Percentiles rank a stretch among this genome's conserved stretches.
Conservation (phyloP, 176 grass and related monocot species). For the Pontederia paniculata region DNA sequence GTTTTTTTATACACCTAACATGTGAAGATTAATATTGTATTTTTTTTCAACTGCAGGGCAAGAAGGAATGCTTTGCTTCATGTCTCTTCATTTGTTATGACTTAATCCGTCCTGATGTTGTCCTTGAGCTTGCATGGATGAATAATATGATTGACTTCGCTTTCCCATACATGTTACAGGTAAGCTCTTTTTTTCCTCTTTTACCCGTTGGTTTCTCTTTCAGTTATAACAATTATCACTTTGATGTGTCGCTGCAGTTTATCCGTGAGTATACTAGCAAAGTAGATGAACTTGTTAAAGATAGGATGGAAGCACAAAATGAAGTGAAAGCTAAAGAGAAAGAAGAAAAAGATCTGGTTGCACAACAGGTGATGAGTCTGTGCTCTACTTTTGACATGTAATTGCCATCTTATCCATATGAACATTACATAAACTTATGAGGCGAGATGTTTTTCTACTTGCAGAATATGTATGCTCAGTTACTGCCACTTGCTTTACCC, state of each 20-base stretch:
- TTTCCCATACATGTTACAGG: constrained; percentile 94
- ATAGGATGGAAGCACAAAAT: constrained; percentile 66
- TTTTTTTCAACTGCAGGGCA: constrained; percentile 51
- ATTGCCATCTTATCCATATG: constrained; percentile 7
- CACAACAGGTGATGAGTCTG: constrained; percentile 56
- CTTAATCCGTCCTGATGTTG: constrained; percentile 76
- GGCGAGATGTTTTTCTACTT: constrained; percentile 10
- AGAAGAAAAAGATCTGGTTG: constrained; percentile 78
- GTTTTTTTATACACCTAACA: too few species aligned
- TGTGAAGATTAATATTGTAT: constrained; percentile 5
- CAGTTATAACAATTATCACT: not conserved
- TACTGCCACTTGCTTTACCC: constrained; percentile 84
- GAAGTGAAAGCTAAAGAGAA: constrained; percentile 81
- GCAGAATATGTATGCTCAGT: constrained; percentile 96
- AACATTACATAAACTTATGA: not conserved
- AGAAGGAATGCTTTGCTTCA: constrained; percentile 97
- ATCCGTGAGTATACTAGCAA: constrained; percentile 88
- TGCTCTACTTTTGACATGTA: not conserved
- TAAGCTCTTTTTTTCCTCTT: constrained; percentile 21
- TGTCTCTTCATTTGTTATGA: constrained; percentile 98
- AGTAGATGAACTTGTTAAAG: constrained; percentile 88
- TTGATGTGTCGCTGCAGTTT: constrained; percentile 30
- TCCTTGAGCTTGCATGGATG: constrained; percentile 93
- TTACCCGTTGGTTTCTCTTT: not conserved
- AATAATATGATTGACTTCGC: constrained; percentile 93